These are phyloP conservation scores for Liquidambar formosana DNA, from an alignment of 164 flowering plant species.

Conservation along the genomic window DNA sequence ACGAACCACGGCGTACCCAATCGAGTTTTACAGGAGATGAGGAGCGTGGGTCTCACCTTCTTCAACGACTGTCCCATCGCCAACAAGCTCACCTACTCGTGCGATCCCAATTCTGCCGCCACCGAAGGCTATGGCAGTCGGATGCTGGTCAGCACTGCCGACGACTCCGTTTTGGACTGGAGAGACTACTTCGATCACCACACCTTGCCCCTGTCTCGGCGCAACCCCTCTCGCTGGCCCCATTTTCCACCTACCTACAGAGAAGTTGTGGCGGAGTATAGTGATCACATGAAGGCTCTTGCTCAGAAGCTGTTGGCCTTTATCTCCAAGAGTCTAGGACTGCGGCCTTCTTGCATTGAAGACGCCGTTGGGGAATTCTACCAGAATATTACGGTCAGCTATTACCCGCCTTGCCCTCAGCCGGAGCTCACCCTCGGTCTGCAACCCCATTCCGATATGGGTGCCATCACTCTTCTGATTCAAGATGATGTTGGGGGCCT, in stretches of 20 bases:
- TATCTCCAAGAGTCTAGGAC: slow-evolving; percentile 66
- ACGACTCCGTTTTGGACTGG: slow-evolving; percentile 79
- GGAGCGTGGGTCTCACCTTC: slow-evolving; percentile 47
- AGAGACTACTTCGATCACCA: slow-evolving; percentile 95
- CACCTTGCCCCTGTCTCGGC: slow-evolving; percentile 68
- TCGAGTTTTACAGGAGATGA: slow-evolving; percentile 40
- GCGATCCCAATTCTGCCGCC: slow-evolving; percentile 61
- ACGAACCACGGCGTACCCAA: slow-evolving; percentile 64
- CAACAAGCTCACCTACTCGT: slow-evolving; percentile 57
- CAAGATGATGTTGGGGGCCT: slow-evolving; percentile 92
- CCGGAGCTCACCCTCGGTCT: slow-evolving; percentile 90
- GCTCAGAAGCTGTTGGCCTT: slow-evolving; percentile 60
- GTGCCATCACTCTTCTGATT: slow-evolving; percentile 77
- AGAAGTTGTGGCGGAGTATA: slow-evolving; percentile 50
- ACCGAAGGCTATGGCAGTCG: slow-evolving; percentile 85
- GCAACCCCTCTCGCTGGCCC: slow-evolving; percentile 77
- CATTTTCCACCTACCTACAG: slow-evolving; percentile 55
- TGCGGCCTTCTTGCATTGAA: slow-evolving; percentile 53
- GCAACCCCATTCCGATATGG: slow-evolving; percentile 93
- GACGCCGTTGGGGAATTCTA: slow-evolving; percentile 74
- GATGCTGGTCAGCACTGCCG: slow-evolving; percentile 50
- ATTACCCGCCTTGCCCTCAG: slow-evolving; percentile 92
- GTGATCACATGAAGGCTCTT: slow-evolving; percentile 60
- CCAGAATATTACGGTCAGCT: slow-evolving; percentile 89
- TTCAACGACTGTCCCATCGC: slow-evolving; percentile 45